Evolutionary conservation across 2,329 filamentous ascomycete species (phyloP).

Genomic region (Huntiella decipiens): DNA sequence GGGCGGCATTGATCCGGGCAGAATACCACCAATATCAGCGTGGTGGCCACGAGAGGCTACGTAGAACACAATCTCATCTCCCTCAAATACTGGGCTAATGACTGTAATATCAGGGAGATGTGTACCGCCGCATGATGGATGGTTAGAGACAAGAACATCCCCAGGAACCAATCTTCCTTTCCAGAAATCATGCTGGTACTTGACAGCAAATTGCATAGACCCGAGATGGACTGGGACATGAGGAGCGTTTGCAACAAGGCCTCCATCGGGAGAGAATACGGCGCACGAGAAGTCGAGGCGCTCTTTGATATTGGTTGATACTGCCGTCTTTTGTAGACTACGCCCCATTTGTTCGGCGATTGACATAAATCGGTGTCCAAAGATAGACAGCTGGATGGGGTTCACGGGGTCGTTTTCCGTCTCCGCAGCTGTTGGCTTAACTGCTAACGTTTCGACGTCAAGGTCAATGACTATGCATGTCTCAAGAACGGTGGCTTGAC

Average conservation of each 20-base stretch:
- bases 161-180: constrained; percentile 56
- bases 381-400: constrained; percentile 61
- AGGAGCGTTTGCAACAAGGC: constrained; percentile 59
- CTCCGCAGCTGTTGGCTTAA: neutral
- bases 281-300: constrained; percentile 69
- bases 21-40: constrained; percentile 68
- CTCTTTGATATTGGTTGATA: constrained; percentile 68
- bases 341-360: constrained; percentile 74
- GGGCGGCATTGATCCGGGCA: constrained; percentile 66
- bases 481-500: constrained; percentile 57
- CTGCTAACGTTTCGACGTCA: neutral
- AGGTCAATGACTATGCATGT: constrained; percentile 79
- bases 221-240: constrained; percentile 67
- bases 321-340: constrained; percentile 60
- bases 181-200: constrained; percentile 63
- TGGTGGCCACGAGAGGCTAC: constrained; percentile 66
- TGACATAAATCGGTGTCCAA: constrained; percentile 69
- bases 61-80: constrained; percentile 58
- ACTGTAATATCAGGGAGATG: constrained; percentile 71
- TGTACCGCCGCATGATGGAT: constrained; percentile 66
- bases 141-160: constrained; percentile 68
- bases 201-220: constrained; percentile 66
- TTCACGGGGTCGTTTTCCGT: constrained; percentile 22
- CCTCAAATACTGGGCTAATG: constrained; percentile 53
- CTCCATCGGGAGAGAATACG: constrained; percentile 56